Conservation (phyloP, 768 basidiomycete genomes). For the Naganishia antarctica region DNA sequence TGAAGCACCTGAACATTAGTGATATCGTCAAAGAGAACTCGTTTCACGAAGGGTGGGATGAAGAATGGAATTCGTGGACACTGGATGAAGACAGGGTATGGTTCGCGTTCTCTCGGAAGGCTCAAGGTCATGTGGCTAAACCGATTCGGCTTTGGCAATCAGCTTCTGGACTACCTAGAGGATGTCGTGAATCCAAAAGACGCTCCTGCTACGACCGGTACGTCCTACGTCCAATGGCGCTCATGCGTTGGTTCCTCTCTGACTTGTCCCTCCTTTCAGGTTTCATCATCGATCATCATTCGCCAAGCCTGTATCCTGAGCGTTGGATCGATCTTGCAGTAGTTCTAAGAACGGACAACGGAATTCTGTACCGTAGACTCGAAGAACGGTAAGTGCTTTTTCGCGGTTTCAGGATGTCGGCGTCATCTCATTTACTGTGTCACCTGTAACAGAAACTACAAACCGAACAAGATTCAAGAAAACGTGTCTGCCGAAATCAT, state of each 20-base stretch:
- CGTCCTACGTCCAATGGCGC: not conserved
- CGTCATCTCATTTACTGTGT: not conserved
- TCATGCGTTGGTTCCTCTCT: not conserved
- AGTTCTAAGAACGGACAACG: conserved; percentile 83
- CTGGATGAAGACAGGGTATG: conserved; percentile 93
- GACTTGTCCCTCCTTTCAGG: conserved; percentile 27
- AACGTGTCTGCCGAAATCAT: conserved; percentile 99
- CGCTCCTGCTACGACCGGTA: conserved; percentile 26
- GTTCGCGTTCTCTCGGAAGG: too few species aligned
- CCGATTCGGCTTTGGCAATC: conserved; percentile 4
- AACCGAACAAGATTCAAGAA: conserved; percentile 90
- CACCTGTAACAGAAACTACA: conserved; percentile 65
- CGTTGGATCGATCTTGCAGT: conserved; percentile 94
- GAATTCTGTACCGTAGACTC: conserved; percentile 77
- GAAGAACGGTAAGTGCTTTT: conserved; percentile 67
- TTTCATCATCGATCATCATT: conserved; percentile 49
- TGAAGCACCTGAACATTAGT: conserved; percentile 82
- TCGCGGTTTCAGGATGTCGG: not conserved
- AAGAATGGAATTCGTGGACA: conserved; percentile 90
- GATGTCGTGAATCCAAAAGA: conserved; percentile 44
- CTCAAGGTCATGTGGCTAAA: not conserved
- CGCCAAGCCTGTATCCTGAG: conserved; percentile 68
- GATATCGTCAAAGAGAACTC: conserved; percentile 78
- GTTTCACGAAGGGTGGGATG: conserved; percentile 77
- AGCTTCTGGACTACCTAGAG: conserved; percentile 88